phyloP scores from a whole-genome alignment of 2,329 filamentous ascomycete genomes.

The Hypoxylon sp. region DNA sequence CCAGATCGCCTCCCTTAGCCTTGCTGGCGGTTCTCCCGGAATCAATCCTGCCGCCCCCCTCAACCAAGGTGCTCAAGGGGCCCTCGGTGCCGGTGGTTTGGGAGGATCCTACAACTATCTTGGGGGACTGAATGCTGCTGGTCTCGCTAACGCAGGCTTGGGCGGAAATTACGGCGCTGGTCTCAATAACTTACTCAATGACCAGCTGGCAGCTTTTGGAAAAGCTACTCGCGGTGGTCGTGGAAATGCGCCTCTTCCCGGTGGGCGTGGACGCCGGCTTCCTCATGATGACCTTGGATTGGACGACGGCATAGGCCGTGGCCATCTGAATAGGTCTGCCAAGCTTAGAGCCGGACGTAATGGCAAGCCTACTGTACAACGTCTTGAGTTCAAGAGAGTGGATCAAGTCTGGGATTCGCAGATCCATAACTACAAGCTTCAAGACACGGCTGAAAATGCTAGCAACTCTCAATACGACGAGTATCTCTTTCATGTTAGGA shows the following conservation, averaged over 20 bases:
- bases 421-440: conserved; percentile 68
- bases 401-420: conserved; percentile 69
- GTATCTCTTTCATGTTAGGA: conserved; percentile 85
- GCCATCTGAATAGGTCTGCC: conserved; percentile 17
- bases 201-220: neutral
- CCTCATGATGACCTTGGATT: neutral
- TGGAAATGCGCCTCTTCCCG: neutral
- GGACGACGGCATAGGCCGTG: conserved; percentile 9
- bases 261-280: conserved; percentile 16
- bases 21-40: conserved; percentile 8
- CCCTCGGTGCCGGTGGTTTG: conserved; percentile 4
- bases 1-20: conserved; percentile 28
- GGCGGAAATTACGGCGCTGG: conserved; percentile 3
- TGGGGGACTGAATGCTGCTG: conserved; percentile 11
- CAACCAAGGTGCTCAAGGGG: conserved; percentile 17
- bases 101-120: conserved; percentile 2
- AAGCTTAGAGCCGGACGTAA: conserved; percentile 27
- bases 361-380: conserved; percentile 46
- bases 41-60: conserved; percentile 13
- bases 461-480: conserved; percentile 76
- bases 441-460: conserved; percentile 65
- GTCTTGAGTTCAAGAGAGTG: conserved; percentile 65
- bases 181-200: conserved; percentile 4
- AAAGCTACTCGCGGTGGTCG: conserved; percentile 16
- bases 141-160: conserved; percentile 3